Conservation (phyloP, 495 filamentous ascomycete species). For the Parathielavia hyrcaniae region DNA sequence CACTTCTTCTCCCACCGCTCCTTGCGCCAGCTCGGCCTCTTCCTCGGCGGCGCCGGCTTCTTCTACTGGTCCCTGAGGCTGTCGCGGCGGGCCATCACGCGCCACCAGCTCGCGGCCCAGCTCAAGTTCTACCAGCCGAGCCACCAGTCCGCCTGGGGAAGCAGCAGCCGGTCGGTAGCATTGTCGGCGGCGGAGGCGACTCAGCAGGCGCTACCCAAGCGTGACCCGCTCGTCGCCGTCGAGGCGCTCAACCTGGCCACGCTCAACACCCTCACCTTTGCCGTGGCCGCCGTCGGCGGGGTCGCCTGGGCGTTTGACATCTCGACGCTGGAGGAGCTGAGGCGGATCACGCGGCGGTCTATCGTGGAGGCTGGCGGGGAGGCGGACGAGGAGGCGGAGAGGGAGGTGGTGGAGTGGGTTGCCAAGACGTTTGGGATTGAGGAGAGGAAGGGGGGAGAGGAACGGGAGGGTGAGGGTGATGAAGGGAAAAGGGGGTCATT, state of each 20-base stretch:
- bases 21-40: conserved; percentile 29
- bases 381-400: conserved; percentile 54
- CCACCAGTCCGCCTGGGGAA: conserved; percentile 30
- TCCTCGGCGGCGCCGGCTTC: conserved; percentile 68
- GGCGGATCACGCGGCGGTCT: conserved; percentile 44
- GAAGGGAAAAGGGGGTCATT: not conserved
- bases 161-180: not conserved
- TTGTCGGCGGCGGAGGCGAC: not conserved
- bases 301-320: conserved; percentile 66
- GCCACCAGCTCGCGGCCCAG: conserved; percentile 46
- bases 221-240: conserved; percentile 57
- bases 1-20: conserved; percentile 24
- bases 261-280: conserved; percentile 65
- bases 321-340: conserved; percentile 62
- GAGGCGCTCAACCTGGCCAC: conserved; percentile 81
- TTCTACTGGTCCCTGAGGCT: conserved; percentile 59
- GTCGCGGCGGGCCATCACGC: conserved; percentile 60
- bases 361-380: conserved; percentile 36
- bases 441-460: conserved; percentile 15
- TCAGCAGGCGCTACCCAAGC: not conserved
- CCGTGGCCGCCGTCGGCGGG: conserved; percentile 62
- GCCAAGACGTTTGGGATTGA: conserved; percentile 55
- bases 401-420: conserved; percentile 67
- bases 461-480: not conserved
- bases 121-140: conserved; percentile 64